These are phyloP conservation scores for Diaporthe batatas DNA, from an alignment of 2,329 filamentous ascomycete genomes.

Conservation along the genomic window DNA sequence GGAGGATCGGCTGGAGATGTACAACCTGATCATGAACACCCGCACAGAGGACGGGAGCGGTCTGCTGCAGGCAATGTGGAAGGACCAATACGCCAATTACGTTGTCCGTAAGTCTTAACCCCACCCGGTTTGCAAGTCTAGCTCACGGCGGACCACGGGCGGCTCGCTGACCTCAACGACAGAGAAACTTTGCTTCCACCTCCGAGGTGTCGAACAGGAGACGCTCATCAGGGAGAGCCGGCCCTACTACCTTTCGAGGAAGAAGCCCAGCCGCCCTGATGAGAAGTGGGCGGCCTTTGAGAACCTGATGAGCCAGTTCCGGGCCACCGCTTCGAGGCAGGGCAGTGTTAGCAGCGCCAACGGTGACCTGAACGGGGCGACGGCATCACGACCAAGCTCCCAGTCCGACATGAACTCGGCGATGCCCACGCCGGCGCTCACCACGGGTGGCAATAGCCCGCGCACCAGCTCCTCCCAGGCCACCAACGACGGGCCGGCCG, in stretches of 20 bases:
- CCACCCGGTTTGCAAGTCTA: background rate
- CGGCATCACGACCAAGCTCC: constrained; percentile 54
- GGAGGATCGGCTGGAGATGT: constrained; percentile 78
- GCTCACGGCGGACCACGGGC: background rate
- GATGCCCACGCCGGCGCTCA: constrained; percentile 75
- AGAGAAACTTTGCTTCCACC: constrained; percentile 83
- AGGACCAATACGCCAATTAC: constrained; percentile 95
- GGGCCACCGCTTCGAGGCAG: constrained; percentile 48
- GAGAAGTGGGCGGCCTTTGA: constrained; percentile 74
- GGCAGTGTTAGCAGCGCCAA: constrained; percentile 41
- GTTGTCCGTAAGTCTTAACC: constrained; percentile 83
- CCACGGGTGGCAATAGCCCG: constrained; percentile 77
- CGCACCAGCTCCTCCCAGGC: constrained; percentile 76
- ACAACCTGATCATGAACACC: constrained; percentile 70
- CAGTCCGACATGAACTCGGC: constrained; percentile 64
- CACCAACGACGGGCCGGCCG: constrained; percentile 69
- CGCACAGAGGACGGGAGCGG: constrained; percentile 73
- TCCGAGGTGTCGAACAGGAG: constrained; percentile 71
- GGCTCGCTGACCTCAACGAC: constrained; percentile 46
- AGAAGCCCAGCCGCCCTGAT: constrained; percentile 70
- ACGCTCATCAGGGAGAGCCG: constrained; percentile 74
- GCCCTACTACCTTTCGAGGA: constrained; percentile 71
- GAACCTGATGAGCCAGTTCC: constrained; percentile 59
- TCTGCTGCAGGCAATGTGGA: constrained; percentile 83
- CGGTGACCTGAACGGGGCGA: constrained; percentile 42